Base-by-base conservation (phyloP, 495 filamentous ascomycete genomes). In the Recurvomyces mirabilis region DNA sequence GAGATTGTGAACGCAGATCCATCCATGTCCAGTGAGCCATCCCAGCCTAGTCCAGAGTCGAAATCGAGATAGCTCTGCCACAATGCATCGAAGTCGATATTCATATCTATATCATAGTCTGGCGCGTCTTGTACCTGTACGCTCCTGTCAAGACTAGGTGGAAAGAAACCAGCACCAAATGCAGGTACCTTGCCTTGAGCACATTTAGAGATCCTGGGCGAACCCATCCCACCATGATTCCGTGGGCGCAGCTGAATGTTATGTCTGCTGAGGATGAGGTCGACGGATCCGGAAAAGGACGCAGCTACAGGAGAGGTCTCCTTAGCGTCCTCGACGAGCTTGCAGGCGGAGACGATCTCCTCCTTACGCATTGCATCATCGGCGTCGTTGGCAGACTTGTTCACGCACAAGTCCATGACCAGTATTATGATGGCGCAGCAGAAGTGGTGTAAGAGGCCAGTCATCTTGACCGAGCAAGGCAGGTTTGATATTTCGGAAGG, bases 341-440 rank as follows among this genome's bases (percentile, higher is more conserved):
- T 30, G 29, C 48, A 44, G 11, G 55, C 58, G 4, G 32, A 25
- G 12, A 38, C 48, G 3, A 60, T 44, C 29, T 60, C 58, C 23
- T 23, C 23, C 18, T 55, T 58, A 14, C 51, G 51, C 36, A n/a
- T n/a, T n/a, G n/a, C n/a, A n/a, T 51, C 41, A 13, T 34, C 41
- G 17, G 47, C 47, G 39, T 47, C 38, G 18, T 28, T 32, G 1
- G 23, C 17, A 13, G 12, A 26, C 11, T 31, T 18, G 21, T 42
- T 36, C 30, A 60, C 58, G 31, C 57, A 61, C 1, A 63, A 10
- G 22, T 61, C 59, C 52, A 61, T 57, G 10, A 59, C 56, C 38
- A 61, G 43, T n/a, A 63, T 55, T 15, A 55, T 51, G 3, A 57
- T 32, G 0, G 60, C 60, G 21, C 24, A 39, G 36, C 47, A 62